Percentiles rank a stretch among this genome's conserved stretches.
Conservation (phyloP, 2,329 filamentous ascomycete genomes). For the Ascochyta fabae region DNA sequence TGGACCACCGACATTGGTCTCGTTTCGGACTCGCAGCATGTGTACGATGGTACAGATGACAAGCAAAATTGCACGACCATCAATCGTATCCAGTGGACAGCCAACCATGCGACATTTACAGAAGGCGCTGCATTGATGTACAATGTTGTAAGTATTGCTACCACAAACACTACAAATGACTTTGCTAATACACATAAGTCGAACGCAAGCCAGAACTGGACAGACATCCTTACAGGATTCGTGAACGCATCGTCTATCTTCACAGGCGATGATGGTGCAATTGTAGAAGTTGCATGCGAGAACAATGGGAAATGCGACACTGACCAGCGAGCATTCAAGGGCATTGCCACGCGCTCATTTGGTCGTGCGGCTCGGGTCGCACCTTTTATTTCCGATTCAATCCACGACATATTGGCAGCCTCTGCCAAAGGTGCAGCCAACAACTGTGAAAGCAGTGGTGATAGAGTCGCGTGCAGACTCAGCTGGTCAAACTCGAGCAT, state of each 20-base stretch:
- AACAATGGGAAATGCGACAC: constrained; percentile 61
- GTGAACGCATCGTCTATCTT: constrained; percentile 39
- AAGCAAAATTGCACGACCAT: constrained; percentile 55
- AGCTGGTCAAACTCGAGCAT: constrained; percentile 16
- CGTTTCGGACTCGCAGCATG: constrained; percentile 54
- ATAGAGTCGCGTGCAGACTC: constrained; percentile 19
- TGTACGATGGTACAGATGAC: constrained; percentile 57
- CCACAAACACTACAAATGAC: background rate
- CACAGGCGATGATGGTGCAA: constrained; percentile 62
- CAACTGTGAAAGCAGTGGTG: constrained; percentile 18
- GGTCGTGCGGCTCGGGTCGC: constrained; percentile 33
- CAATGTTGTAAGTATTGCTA: constrained; percentile 47
- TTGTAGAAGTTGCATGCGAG: constrained; percentile 74
- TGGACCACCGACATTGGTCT: constrained; percentile 57
- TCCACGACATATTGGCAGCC: constrained; percentile 24
- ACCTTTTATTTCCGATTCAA: constrained; percentile 20
- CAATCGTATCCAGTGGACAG: constrained; percentile 59
- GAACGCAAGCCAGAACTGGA: constrained; percentile 32
- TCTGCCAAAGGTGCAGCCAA: constrained; percentile 32
- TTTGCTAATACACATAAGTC: constrained; percentile 24
- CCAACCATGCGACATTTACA: constrained; percentile 57
- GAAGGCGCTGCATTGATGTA: constrained; percentile 61
- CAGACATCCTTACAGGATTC: constrained; percentile 26
- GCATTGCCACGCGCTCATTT: constrained; percentile 29
- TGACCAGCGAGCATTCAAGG: constrained; percentile 72